Base-by-base conservation (phyloP, 2,329 filamentous ascomycete genomes). In the Hypoxylon sp. region DNA sequence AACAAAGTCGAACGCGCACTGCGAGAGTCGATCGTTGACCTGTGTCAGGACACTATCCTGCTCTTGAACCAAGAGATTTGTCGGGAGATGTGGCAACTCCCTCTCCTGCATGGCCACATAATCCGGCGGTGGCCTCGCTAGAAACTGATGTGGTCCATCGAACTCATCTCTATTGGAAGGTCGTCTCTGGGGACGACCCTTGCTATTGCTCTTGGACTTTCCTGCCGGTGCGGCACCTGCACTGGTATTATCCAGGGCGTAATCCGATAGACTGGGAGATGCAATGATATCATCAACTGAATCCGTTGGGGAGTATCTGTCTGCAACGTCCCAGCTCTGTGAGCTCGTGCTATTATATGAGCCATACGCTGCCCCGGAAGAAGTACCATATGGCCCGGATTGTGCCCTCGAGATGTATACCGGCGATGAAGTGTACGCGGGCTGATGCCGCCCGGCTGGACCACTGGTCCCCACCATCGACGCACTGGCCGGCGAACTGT, bases 1-100 rank as follows among this genome's bases (percentile, higher is more conserved):
- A 73, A 96, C 90, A 79, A 96, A 96, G 80, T 96, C 92, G 83
- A 91, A 96, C 30, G 92, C 93, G 77, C 92, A 96, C 78, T 91
- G 91, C 22, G 92, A 93, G 46, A 96, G 83, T 66, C 92, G 87
- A 79, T 95, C 92, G 81, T 96, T 96, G 78, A 96, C 92, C 78
- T 90, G 87, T 60, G 87, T 87, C 61, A 96, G 83, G 72, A 96
- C 91, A 74, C 86, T 87, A 80, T 96, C 92, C 82, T 96, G 93
- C 79, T 96, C 93, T 79, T 93, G 89, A 56, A 93, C 89, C 73
- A 92, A 86, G 51, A 96, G 85, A 77, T 93, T 93, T 73, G 92
- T 93, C 48, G 93, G 93, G 30, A 96, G 87, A 77, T 92, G 89
- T 18, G 92, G 92, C 52, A 96, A 84, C 74, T 95, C 91, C 70